Evolutionary conservation across 2,329 filamentous ascomycete genomes (phyloP), one percentile per base, ranked within the genome.

Genomic region (Drechmeria coniospora): DNA sequence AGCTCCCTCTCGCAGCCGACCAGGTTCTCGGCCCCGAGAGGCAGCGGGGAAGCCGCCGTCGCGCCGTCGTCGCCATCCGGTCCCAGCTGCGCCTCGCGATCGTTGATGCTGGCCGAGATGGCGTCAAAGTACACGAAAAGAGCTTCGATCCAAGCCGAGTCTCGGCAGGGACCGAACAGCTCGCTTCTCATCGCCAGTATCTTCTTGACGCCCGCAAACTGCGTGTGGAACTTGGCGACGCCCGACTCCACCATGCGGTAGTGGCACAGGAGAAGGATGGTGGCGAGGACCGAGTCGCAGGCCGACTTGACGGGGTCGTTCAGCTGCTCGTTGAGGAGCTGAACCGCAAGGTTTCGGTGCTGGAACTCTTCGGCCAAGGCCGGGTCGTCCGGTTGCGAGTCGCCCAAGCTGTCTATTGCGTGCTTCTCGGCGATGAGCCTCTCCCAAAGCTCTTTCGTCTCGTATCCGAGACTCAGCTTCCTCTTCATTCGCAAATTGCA

Each of bases 111-210:
- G 21, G 82, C 82, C 0, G 83, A 84, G 56, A 94, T 82, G 30
- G 86, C 82, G 50, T 94, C 87, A 47, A 92, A 92, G 65, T 87
- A 92, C 19, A 82, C 90, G 46, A 94, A 94, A 40, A 93, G 74
- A 23, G 82, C 75, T 43, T 92, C 81, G 59, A 93, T 87, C 86
- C 86, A 94, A 9, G 75, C 72, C 32, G 82, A 79, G 34, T 84
- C 79, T 27, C 73, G 69, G 51, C 44, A 73, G 43, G 47, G 65
- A 54, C 47, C 32, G 17, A 42, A 32, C 19, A 42, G 39, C 37
- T 78, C 69, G 4, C 44, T 36, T 33, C 84, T 69, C 56, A 93
- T 70, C 4, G 75, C 70, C 8, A 94, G 66, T 18, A 95, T 73
- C 59, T 92, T 92, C 54, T 84, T 86, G 21, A 94, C 84, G 0